Conservation (phyloP, 2,329 filamentous ascomycete species). For the Penicillium sp. region DNA sequence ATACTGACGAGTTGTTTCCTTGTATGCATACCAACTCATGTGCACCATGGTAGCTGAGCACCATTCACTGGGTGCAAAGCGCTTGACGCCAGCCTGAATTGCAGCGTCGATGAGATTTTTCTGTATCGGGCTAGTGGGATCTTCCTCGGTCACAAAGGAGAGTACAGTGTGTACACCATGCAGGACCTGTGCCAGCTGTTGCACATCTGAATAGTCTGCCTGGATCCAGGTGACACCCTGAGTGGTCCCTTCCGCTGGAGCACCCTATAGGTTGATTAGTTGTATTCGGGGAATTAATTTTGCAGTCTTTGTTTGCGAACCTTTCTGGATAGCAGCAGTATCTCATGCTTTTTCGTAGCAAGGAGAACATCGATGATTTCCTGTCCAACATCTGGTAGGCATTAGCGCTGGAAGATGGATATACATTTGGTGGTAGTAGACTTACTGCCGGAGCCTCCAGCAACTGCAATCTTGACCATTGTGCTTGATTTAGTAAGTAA, state of each 20-base stretch:
- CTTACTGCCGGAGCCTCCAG: conserved; percentile 49
- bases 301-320: conserved; percentile 25
- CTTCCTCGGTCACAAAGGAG: conserved; percentile 47
- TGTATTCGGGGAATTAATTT: neutral
- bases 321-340: conserved; percentile 52
- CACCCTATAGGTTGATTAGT: conserved; percentile 20
- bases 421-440: neutral
- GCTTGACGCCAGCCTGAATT: conserved; percentile 41
- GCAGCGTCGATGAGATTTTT: conserved; percentile 44
- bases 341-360: conserved; percentile 52
- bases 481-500: neutral
- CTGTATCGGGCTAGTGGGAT: conserved; percentile 22
- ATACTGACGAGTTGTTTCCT: conserved; percentile 52
- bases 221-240: conserved; percentile 32
- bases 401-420: neutral
- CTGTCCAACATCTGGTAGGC: conserved; percentile 52
- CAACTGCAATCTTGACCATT: conserved; percentile 50
- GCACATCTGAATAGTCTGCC: conserved; percentile 48
- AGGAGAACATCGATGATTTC: conserved; percentile 55
- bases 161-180: conserved; percentile 54
- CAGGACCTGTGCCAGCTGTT: conserved; percentile 40
- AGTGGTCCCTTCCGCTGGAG: conserved; percentile 2
- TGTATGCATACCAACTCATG: conserved; percentile 53
- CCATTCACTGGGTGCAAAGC: conserved; percentile 44
- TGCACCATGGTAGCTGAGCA: conserved; percentile 29